Evolutionary conservation across 2,329 filamentous ascomycete species (phyloP), one percentile per base, ranked within the genome.

Genomic region (Phyllosticta paracitricarpa): DNA sequence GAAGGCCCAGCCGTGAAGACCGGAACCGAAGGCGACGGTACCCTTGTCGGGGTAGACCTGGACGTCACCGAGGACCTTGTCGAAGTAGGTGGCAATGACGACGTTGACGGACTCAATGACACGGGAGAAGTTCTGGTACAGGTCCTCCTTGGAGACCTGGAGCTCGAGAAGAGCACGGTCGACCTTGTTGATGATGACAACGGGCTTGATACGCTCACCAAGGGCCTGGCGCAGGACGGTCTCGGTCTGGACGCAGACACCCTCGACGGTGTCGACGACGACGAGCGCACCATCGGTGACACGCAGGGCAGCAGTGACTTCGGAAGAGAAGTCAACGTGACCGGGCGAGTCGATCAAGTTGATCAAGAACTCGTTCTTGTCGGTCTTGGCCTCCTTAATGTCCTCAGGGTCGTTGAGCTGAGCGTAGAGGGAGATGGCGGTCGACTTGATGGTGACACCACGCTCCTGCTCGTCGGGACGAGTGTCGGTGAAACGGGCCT

Each of bases 391-490:
- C 76, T 99, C 94, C 86, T 96, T 96, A 69, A 97, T 76, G 76
- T 97, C 94, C 63, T 97, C 93, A 56, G 84, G 81, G 69, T 89
- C 86, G 64, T 83, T 79, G 68, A 99, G 86, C 72, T 86, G 82
- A 75, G 90, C 91, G 81, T 94, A 99, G 75, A 99, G 87, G 71
- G 95, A 97, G 82, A 99, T 99, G 80, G 95, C 94, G 66, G 94
- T 99, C 63, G 94, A 99, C 88, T 99, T 99, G 88, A 99, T 99
- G 73, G 94, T 99, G 75, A 99, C 97, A 87, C 94, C 91, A 88
- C 94, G 92, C 79, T 99, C 94, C 84, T 99, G 94, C 80, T 99
- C 94, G 78, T 99, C 94, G 69, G 89, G 82, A 81, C 94, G 89
- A 67, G 94, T 99, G 81, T 99, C 94, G 73, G 92, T 99, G 78